These are phyloP conservation scores for Ceratocystis cubensis DNA, from an alignment of 2,329 filamentous ascomycete species.

Conservation along the genomic window DNA sequence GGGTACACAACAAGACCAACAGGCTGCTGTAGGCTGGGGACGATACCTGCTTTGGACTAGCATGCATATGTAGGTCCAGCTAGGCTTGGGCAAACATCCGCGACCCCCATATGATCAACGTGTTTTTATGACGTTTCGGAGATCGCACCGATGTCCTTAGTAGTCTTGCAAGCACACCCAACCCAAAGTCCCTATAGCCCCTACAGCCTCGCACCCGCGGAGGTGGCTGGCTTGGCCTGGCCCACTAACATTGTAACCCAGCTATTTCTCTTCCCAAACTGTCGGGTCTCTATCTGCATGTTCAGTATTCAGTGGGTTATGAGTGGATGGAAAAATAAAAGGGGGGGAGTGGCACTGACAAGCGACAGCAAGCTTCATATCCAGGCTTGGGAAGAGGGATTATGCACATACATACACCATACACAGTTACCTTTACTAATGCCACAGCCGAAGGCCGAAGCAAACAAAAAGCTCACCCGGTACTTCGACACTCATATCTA, in stretches of 20 bases:
- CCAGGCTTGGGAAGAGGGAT: neutral
- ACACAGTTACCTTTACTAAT: neutral
- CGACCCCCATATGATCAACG: neutral
- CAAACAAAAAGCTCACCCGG: neutral
- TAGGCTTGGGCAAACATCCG: too few species aligned
- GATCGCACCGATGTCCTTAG: neutral
- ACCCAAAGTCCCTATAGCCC: neutral
- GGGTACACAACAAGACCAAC: too few species aligned
- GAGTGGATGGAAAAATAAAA: neutral
- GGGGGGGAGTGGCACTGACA: neutral
- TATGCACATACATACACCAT: neutral
- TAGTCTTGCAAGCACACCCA: neutral
- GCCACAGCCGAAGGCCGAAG: slow-evolving; percentile 1
- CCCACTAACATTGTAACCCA: neutral
- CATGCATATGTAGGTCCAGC: too few species aligned
- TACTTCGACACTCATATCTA: neutral
- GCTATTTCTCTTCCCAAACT: slow-evolving; percentile 11
- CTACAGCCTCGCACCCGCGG: neutral
- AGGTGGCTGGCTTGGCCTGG: slow-evolving; percentile 2
- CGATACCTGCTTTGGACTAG: too few species aligned
- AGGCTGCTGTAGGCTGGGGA: too few species aligned
- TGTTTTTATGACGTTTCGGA: neutral
- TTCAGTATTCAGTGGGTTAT: neutral
- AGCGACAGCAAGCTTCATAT: neutral
- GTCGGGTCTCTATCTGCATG: neutral